Conservation (phyloP, 768 basidiomycete genomes). For the Xerocomellus chrysenteron region DNA sequence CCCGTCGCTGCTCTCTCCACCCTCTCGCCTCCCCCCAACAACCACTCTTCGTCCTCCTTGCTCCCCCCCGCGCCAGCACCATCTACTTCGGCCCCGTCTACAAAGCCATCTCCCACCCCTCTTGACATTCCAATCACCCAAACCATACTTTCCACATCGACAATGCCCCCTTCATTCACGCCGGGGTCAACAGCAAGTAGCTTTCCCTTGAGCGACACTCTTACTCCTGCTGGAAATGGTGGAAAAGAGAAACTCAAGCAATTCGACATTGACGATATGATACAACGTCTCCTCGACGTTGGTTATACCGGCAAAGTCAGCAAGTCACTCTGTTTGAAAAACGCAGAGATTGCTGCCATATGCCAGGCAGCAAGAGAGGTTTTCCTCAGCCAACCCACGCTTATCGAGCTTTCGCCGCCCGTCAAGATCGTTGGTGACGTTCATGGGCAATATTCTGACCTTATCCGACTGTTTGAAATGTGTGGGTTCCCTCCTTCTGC, state of each 20-base stretch:
- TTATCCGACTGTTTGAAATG: slow-evolving; percentile 99
- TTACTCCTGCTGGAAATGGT: slow-evolving; percentile 34
- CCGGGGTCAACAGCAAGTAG: slow-evolving; percentile 49
- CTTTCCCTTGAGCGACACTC: slow-evolving; percentile 38
- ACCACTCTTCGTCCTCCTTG: slow-evolving; percentile 41
- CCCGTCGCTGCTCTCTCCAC: slow-evolving; percentile 35
- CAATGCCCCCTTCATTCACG: slow-evolving; percentile 45
- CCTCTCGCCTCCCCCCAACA: slow-evolving; percentile 38
- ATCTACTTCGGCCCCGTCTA: slow-evolving; percentile 13
- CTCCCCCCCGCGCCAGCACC: slow-evolving; percentile 20
- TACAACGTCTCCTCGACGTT: slow-evolving; percentile 90
- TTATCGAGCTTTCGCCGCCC: slow-evolving; percentile 95
- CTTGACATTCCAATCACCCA: slow-evolving; percentile 79
- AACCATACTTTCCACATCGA: slow-evolving; percentile 79
- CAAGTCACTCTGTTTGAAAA: slow-evolving; percentile 94
- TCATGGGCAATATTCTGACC: slow-evolving; percentile 98
- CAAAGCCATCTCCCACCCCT: slow-evolving; percentile 50
- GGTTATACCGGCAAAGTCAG: slow-evolving; percentile 98
- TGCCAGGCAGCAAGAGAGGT: slow-evolving; percentile 96
- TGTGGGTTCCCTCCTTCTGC: slow-evolving; percentile 97
- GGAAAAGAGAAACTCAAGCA: slow-evolving; percentile 63
- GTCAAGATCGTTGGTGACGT: slow-evolving; percentile 99
- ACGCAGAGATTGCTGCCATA: slow-evolving; percentile 90
- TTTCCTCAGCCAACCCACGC: slow-evolving; percentile 93
- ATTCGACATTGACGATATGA: slow-evolving; percentile 98